Base-by-base conservation (phyloP, 352 stramenopile species). In the Pythium coloratum region DNA sequence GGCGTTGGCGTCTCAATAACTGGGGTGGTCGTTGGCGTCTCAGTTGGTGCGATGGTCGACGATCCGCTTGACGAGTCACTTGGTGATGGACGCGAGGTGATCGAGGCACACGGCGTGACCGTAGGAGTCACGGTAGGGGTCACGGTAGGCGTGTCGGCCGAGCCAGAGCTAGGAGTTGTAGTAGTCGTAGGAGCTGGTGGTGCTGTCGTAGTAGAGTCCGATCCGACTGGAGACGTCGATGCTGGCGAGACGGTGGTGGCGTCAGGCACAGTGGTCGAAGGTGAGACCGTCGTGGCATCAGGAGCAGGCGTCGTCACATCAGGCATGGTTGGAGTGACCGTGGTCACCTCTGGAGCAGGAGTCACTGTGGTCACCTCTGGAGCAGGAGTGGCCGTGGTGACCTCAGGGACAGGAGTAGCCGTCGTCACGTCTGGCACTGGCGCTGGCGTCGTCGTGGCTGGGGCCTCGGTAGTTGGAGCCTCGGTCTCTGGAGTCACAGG, bases 31-130 rank as follows among this genome's bases (percentile, higher is more conserved):
- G 50, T 57, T 26, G 30, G 24, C 24, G 5, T 13, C 18, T 54
- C 46, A 6, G 46, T 54, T 54, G 59, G 59, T 18, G 49, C 30
- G 6, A 7, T 38, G 20, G 20, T 59, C 20, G 58, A 64, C 6
- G 58, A 64, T 9, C 58, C 58, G 7, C 44, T 56, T 14, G 58
- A 64, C 6, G 58, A 64, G 14, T 46, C 47, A 14, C 36, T 38
- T 6, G 34, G 18, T 6, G 42, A 13, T 10, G 44, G 30, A 3
- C 44, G 30, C 12, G 32, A 49, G 40, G 57, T 55, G 1, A 42
- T 32, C 12, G 30, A 40, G 0, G 36, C 36, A 44, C 36, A 44
- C 16, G 58, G 58, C 30, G 58, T 55, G 44, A 49, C 18, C 3
- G 42, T 44, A 7, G 58, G 36, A 7, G 36, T 44, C 8, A 16